phyloP scores from a whole-genome alignment of 176 grass and related monocot genomes.

The Dendrocalamus sinicus region DNA sequence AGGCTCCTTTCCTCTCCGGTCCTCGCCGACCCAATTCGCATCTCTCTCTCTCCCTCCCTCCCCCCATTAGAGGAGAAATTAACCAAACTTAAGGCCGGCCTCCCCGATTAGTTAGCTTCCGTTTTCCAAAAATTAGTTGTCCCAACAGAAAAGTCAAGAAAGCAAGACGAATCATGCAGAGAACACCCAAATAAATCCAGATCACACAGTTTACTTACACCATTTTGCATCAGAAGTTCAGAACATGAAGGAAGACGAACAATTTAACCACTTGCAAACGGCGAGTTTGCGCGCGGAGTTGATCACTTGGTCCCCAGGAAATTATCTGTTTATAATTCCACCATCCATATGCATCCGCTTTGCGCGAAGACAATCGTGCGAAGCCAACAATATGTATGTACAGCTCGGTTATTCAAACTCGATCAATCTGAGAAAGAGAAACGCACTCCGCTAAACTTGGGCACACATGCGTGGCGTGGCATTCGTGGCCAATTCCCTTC shows the following conservation, averaged over 20 bases:
- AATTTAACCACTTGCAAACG: not conserved
- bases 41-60: not conserved
- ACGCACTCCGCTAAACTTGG: not conserved
- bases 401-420: conserved; percentile 39
- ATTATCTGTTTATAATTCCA: not conserved
- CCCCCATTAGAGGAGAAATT: not conserved
- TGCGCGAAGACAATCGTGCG: not conserved
- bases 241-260: not conserved
- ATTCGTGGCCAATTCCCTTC: not conserved
- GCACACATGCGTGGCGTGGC: not conserved
- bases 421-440: conserved; percentile 1
- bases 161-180: not conserved
- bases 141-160: not conserved
- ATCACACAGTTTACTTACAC: not conserved
- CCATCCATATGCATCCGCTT: not conserved
- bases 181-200: not conserved
- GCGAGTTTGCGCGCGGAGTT: not conserved
- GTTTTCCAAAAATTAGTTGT: not conserved
- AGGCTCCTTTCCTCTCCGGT: conserved; percentile 17
- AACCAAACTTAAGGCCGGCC: not conserved
- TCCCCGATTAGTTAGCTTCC: not conserved
- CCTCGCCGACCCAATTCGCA: not conserved
- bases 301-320: not conserved
- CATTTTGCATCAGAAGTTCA: not conserved
- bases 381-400: conserved; percentile 37